Base-by-base conservation (phyloP, 345 rosid genomes). In the Corymbia maculata region DNA sequence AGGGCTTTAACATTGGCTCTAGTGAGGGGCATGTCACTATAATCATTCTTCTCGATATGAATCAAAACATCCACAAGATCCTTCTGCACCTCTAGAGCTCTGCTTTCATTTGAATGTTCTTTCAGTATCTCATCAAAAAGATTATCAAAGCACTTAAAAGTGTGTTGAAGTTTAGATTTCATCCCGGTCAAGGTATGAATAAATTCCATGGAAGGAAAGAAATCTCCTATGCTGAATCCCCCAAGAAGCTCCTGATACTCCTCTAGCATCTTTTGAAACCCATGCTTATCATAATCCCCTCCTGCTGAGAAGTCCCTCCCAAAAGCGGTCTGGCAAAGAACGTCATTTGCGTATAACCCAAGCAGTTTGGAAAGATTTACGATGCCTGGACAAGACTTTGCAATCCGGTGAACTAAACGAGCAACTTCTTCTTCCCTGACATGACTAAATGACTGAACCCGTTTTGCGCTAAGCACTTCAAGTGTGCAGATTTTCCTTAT, bases 211-310 rank as follows among this genome's bases (percentile, higher is more conserved):
- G 90, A 89, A n/a, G 94, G 94, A 84, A 92, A 94, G 91, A 91
- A 93, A 87, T 94, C 94, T 51, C 92, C 92, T 0, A 90, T 7
- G 49, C 89, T 90, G 87, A 91, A 91, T 13, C 92, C 90, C 24
- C 93, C 92, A 16, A 92, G 90, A 16, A 94, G 85, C 88, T 89
- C 91, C 86, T 93, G 90, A 88, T 88, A 90, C 86, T 94, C 94
- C 36, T 91, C 92, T 6, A 95, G 94, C 94, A 94, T 90, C 89
- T 89, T 90, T 36, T 94, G 91, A 86, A 94, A 94, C 42, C 93
- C 94, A 66, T 90, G 90, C 51, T 86, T 36, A 84, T 90, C 94
- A 50, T 88, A 90, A 17, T 93, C 94, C 61, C 90, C 90, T 21
- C 89, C 93, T 4, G 47, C 84, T 2, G 93, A 87, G 85, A 92